Percentiles rank a stretch among this genome's conserved stretches.
Conservation (phyloP, 2,329 filamentous ascomycete species). For the Cercospora zeina region DNA sequence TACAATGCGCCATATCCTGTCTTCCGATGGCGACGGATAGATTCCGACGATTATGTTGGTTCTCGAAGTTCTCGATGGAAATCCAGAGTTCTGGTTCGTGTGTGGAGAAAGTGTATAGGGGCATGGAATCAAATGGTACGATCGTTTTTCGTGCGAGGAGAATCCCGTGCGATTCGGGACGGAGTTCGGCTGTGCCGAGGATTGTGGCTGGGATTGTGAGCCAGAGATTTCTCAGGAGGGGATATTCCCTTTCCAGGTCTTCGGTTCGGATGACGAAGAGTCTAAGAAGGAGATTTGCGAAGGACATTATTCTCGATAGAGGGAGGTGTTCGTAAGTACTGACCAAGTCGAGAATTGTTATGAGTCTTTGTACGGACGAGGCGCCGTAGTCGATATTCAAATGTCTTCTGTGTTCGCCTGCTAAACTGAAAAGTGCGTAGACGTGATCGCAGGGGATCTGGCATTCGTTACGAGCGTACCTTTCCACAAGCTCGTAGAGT, state of each 20-base stretch:
- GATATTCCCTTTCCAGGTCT: not conserved
- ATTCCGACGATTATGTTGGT: not conserved
- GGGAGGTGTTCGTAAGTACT: not conserved
- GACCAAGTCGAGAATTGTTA: not conserved
- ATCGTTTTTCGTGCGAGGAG: not conserved
- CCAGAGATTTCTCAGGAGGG: not conserved
- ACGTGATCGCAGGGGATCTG: not conserved
- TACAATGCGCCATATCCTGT: not conserved
- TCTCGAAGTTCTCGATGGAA: not conserved
- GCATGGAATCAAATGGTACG: not conserved
- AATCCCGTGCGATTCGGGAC: not conserved
- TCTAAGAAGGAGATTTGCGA: not conserved
- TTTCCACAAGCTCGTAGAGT: not conserved
- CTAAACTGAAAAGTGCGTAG: not conserved
- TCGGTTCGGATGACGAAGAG: not conserved
- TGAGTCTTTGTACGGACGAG: not conserved
- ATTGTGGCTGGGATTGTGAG: not conserved
- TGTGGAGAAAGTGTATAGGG: not conserved
- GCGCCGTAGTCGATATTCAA: not conserved
- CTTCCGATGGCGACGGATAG: not conserved
- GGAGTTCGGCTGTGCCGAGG: not conserved
- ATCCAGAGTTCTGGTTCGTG: not conserved
- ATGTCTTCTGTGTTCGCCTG: not conserved
- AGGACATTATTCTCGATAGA: not conserved
- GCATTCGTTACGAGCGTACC: not conserved